Percentiles rank a stretch among this genome's conserved stretches.
These are phyloP conservation scores for Barnettozyma hawaiiensis DNA, from an alignment of 1,139 yeast species.

Conservation along the genomic window DNA sequence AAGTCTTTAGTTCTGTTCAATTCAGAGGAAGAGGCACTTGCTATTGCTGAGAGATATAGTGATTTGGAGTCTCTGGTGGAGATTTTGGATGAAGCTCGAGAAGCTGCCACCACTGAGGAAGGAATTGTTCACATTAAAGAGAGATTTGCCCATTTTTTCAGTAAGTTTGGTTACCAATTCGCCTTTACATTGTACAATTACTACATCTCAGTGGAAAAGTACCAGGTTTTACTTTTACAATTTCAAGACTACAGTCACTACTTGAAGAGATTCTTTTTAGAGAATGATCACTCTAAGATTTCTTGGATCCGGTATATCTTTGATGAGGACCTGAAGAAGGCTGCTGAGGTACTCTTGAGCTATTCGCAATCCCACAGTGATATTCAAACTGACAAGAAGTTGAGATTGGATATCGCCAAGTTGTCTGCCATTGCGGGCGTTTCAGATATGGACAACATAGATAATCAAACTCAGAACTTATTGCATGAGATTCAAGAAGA, in stretches of 20 bases:
- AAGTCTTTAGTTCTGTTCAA: constrained; percentile 43
- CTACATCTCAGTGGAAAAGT: constrained; percentile 49
- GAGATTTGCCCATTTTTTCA: constrained; percentile 50
- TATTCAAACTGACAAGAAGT: constrained; percentile 42
- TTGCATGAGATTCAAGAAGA: constrained; percentile 43
- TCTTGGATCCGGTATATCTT: constrained; percentile 72
- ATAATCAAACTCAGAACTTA: constrained; percentile 25
- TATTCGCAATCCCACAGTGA: constrained; percentile 40
- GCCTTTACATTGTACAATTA: constrained; percentile 60
- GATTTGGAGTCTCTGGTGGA: constrained; percentile 65
- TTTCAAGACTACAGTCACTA: constrained; percentile 50
- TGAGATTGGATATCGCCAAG: constrained; percentile 70
- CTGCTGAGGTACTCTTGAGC: constrained; percentile 42
- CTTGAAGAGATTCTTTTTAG: constrained; percentile 48
- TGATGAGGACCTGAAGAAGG: constrained; percentile 44
- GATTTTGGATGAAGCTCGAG: constrained; percentile 53
- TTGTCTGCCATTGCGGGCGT: constrained; percentile 35
- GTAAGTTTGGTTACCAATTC: constrained; percentile 60
- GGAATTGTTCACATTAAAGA: constrained; percentile 25
- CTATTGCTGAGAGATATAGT: constrained; percentile 59
- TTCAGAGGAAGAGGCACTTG: constrained; percentile 47
- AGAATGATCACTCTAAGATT: constrained; percentile 47
- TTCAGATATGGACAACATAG: constrained; percentile 14
- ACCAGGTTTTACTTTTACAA: constrained; percentile 49
- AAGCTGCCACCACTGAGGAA: constrained; percentile 30